Evolutionary conservation across 768 basidiomycete species (phyloP).

Genomic region (Russula olivacea): DNA sequence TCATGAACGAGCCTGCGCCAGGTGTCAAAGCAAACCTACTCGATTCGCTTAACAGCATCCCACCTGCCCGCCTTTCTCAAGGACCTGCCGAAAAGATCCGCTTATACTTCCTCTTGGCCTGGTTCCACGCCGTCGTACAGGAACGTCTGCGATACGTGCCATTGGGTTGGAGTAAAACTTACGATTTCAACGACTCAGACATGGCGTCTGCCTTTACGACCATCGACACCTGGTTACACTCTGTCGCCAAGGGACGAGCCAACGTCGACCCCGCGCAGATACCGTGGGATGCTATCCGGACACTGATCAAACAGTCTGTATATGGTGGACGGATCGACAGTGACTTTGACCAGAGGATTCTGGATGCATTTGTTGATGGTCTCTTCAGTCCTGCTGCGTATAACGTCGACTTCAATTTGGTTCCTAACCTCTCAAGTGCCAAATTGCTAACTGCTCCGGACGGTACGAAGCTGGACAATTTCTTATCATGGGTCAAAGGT

Average conservation of each 20-base stretch:
- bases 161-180: constrained; percentile 92
- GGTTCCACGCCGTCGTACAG: constrained; percentile 98
- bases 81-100: constrained; percentile 92
- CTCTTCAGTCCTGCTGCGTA: constrained; percentile 86
- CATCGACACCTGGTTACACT: constrained; percentile 84
- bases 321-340: constrained; percentile 94
- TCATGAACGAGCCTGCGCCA: constrained; percentile 98
- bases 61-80: constrained; percentile 62
- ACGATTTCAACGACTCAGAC: constrained; percentile 99
- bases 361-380: constrained; percentile 88
- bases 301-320: constrained; percentile 90
- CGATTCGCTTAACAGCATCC: constrained; percentile 76
- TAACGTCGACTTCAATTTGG: constrained; percentile 89
- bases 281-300: constrained; percentile 93
- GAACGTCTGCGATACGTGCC: constrained; percentile 95
- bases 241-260: constrained; percentile 76
- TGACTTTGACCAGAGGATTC: constrained; percentile 87
- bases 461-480: constrained; percentile 88
- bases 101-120: constrained; percentile 92
- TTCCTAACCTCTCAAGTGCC: constrained; percentile 53
- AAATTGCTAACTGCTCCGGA: constrained; percentile 72
- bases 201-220: constrained; percentile 88
- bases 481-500: constrained; percentile 81
- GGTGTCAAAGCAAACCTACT: constrained; percentile 95
- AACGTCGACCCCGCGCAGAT: constrained; percentile 90